phyloP scores from a whole-genome alignment of 1,139 yeast species.

The Nematodospora anomalae region DNA sequence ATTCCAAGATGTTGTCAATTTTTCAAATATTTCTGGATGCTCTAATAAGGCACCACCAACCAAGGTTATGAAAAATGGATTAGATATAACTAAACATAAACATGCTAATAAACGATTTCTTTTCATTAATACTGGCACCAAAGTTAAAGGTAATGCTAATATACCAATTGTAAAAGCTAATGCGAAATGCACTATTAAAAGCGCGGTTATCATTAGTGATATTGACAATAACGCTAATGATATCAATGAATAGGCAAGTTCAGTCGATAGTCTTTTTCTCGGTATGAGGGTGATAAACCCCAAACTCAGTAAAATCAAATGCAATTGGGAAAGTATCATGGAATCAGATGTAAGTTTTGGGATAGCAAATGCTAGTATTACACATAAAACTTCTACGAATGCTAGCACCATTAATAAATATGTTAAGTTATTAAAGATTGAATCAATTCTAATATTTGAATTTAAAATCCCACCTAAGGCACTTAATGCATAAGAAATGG shows the following conservation, averaged over 20 bases:
- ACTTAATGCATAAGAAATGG: constrained; percentile 69
- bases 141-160: constrained; percentile 68
- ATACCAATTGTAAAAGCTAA: constrained; percentile 72
- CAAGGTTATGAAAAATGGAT: constrained; percentile 52
- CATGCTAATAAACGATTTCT: constrained; percentile 23
- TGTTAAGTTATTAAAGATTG: constrained; percentile 27
- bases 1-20: constrained; percentile 63
- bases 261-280: constrained; percentile 16
- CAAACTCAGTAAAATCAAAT: constrained; percentile 18
- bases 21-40: constrained; percentile 39
- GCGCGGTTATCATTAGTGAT: constrained; percentile 69
- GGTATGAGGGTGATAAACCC: constrained; percentile 15
- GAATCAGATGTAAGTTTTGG: constrained; percentile 24
- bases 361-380: constrained; percentile 26
- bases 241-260: constrained; percentile 31
- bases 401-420: constrained; percentile 33
- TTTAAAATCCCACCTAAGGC: constrained; percentile 61
- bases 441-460: constrained; percentile 29
- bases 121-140: constrained; percentile 48
- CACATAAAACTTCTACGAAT: constrained; percentile 33
- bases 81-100: constrained; percentile 45
- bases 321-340: constrained; percentile 15
- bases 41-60: constrained; percentile 35
- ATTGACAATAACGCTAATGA: constrained; percentile 55
- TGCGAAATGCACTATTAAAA: constrained; percentile 82